These are phyloP conservation scores for Emergomyces africanus DNA, from an alignment of 2,329 filamentous ascomycete genomes.

Conservation along the genomic window DNA sequence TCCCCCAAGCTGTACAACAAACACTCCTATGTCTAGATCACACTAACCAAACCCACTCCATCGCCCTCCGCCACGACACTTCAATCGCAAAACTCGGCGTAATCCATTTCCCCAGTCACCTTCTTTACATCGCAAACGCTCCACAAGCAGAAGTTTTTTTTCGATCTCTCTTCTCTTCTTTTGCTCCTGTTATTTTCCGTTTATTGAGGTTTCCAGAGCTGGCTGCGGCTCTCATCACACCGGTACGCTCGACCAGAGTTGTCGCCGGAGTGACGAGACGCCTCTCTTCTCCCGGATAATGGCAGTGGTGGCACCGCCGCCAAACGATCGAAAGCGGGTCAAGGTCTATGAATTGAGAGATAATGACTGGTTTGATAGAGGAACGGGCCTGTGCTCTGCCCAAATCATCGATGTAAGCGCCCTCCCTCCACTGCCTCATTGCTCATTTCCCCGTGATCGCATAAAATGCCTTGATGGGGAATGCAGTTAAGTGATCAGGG, in stretches of 20 bases:
- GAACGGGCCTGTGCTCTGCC: conserved; percentile 88
- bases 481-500: background rate
- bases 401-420: conserved; percentile 55
- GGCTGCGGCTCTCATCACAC: conserved; percentile 18
- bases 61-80: background rate
- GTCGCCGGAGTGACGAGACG: conserved; percentile 27
- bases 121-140: conserved; percentile 9
- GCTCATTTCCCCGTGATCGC: background rate
- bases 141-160: background rate
- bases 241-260: conserved; percentile 24
- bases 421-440: background rate
- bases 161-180: background rate
- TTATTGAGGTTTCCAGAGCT: conserved; percentile 9
- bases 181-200: background rate
- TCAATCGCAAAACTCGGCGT: conserved; percentile 5
- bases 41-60: background rate
- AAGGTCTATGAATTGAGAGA: conserved; percentile 98
- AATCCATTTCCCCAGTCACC: conserved; percentile 12
- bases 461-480: background rate
- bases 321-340: conserved; percentile 52
- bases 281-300: conserved; percentile 27
- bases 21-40: background rate
- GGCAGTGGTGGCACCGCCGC: conserved; percentile 36
- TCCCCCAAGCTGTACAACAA: background rate
- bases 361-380: conserved; percentile 98